Evolutionary conservation across 148 eudicot species (phyloP), one percentile per base, ranked within the genome.

Genomic region (Vaccinium macrocarpon): DNA sequence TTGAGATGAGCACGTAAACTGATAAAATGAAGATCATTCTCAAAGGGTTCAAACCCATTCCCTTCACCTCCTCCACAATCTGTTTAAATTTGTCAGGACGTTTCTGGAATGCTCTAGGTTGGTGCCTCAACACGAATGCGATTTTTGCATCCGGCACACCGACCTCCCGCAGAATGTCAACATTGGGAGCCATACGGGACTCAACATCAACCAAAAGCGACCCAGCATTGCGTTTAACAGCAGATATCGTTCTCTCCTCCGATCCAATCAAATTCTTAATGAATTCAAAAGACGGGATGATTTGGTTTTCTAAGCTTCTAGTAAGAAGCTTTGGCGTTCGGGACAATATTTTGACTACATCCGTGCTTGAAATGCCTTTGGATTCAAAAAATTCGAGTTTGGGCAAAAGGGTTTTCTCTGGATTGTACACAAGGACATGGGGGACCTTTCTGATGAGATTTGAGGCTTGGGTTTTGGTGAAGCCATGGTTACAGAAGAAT

Each of bases 331-430:
- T 5, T 4, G 51, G 86, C 0, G 56, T 4, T 42, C 2, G 2
- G 4, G 38, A 16, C 18, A 50, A 11, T 53, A 71, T 51, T 80
- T 15, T n/a, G 48, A 29, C 72, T 4, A 72, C 14, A n/a, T 80
- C 86, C 18, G 23, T 0, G 42, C n/a, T 72, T 55, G 83, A 80
- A 79, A 84, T 0, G 29, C 86, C 86, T 38, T 19, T 32, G 1
- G 86, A 84, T 0, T 55, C 46, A 1, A 84, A 35, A 18, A 80
- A 79, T 12, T 80, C 23, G 12, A 80, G 10, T 42, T 80, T 80
- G 71, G 86, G 86, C 73, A 79, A 55, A 80, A 84, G 80, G 72
- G 83, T 72, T 18, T 80, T 84, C 18, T 80, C 79, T 2, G 56
- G 55, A 52, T 52, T 52, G 55, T 2, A 52, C 14, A 53, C 56